Conservation (phyloP, 192 early-diverging fungal species). For the Geosiphon pyriformis region DNA sequence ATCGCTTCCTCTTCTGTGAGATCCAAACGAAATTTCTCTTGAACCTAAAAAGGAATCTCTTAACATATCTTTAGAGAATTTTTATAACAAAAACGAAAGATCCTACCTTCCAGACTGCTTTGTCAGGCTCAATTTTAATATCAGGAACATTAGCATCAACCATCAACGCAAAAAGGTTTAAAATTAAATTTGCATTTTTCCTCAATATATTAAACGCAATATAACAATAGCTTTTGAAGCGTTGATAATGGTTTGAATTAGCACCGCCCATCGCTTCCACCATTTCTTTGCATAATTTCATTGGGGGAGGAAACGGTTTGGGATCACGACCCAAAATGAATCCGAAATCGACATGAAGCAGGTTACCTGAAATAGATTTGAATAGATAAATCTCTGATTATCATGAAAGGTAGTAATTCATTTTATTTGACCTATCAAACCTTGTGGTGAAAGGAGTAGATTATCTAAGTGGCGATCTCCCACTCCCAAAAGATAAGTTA, state of each 20-base stretch:
- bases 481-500: conserved; percentile 95
- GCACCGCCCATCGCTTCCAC: conserved; percentile 98
- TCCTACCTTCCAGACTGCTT: conserved; percentile 85
- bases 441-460: conserved; percentile 79
- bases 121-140: conserved; percentile 97
- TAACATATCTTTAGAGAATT: not conserved
- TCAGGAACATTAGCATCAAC: conserved; percentile 95
- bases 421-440: conserved; percentile 36
- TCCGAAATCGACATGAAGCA: conserved; percentile 99
- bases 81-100: not conserved
- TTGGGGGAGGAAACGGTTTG: conserved; percentile 99
- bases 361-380: conserved; percentile 48
- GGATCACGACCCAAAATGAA: conserved; percentile 98
- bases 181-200: conserved; percentile 90
- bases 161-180: conserved; percentile 98
- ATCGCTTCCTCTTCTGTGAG: conserved; percentile 91
- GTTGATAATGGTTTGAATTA: conserved; percentile 79
- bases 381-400: conserved; percentile 10
- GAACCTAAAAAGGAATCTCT: conserved; percentile 57
- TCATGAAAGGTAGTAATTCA: not conserved
- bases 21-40: conserved; percentile 93
- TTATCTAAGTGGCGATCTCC: conserved; percentile 99
- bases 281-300: conserved; percentile 99
- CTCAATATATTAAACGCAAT: conserved; percentile 91
- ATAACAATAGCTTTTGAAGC: conserved; percentile 91